A percentile compares a stretch with the other conserved stretches of the same genome.
These are phyloP conservation scores for Beauveria scarabaeidicola DNA, from an alignment of 2,329 filamentous ascomycete genomes.

Conservation along the genomic window DNA sequence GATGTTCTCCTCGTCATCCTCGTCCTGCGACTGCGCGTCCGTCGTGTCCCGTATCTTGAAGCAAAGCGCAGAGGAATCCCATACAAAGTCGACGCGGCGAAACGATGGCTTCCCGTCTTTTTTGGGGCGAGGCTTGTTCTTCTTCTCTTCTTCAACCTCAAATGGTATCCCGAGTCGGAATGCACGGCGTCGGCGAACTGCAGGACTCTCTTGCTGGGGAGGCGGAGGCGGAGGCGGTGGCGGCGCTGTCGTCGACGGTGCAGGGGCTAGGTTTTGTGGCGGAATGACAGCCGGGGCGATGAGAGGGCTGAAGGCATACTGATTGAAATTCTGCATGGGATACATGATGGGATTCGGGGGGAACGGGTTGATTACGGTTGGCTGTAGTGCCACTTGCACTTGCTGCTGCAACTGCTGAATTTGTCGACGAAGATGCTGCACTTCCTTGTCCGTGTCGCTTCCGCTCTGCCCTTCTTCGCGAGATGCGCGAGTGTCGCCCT, in stretches of 20 bases:
- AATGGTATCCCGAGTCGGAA: background rate
- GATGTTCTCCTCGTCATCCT: conserved; percentile 65
- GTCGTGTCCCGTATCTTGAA: conserved; percentile 48
- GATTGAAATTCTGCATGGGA: background rate
- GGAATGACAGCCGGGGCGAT: background rate
- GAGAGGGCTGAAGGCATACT: background rate
- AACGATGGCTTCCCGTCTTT: conserved; percentile 26
- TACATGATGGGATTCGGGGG: background rate
- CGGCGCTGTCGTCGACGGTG: background rate
- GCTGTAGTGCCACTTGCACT: conserved; percentile 17
- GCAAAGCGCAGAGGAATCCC: conserved; percentile 41
- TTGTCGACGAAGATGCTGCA: conserved; percentile 20
- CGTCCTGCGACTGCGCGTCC: conserved; percentile 30
- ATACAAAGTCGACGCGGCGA: conserved; percentile 47
- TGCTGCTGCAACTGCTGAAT: conserved; percentile 22
- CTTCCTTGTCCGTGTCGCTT: conserved; percentile 1
- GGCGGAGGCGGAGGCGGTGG: conserved; percentile 1
- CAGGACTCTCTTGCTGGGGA: background rate
- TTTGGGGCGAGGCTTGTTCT: conserved; percentile 14
- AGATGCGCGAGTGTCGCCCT: conserved; percentile 13
- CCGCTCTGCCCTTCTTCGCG: conserved; percentile 14
- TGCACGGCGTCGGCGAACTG: background rate
- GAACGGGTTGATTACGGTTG: conserved; percentile 7
- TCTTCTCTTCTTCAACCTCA: conserved; percentile 15
- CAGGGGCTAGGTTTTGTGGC: background rate